Base-by-base conservation (phyloP, 2,329 filamentous ascomycete genomes). In the Calonectria montana region DNA sequence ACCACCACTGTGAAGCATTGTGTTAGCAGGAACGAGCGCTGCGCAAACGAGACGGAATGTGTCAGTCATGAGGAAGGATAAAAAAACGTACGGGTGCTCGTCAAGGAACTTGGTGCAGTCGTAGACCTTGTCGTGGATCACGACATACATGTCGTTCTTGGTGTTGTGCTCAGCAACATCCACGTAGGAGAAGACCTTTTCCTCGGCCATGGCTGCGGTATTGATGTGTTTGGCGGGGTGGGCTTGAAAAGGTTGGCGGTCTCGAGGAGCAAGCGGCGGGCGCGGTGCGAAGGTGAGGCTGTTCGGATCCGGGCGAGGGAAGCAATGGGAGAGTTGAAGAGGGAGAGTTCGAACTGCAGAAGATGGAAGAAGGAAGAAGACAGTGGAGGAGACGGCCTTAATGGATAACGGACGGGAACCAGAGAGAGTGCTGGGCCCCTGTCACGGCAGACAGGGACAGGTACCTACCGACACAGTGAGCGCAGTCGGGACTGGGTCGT, bases 51-150 rank as follows among this genome's bases (percentile, higher is more conserved):
- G 62, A 68, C 57, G 23, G 70, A 66, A 25, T 29, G 23, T 59
- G 31, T 45, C 15, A 37, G 39, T 10, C 41, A 53, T 21, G 18
- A 55, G 61, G 47, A 69, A 69, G 61, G 53, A 31, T 53, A 64
- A 47, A 64, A 64, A 47, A 64, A 90, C 91, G 87, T 88, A 93
- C 91, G 97, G 97, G 86, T 99, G 97, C 92, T 99, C 97, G 83
- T 98, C 96, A 78, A 98, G 89, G 86, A 99, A 99, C 85, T 92
- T 93, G 81, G 92, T 90, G 83, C 89, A 86, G 85, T 98, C 91
- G 91, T 98, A 99, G 87, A 99, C 92, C 89, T 98, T 98, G 86
- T 98, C 96, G 88, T 98, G 94, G 80, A 99, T 91, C 75, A 98
- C 93, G 81, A 98, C 84, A 88, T 90, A 98, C 76, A 98, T 88